phyloP scores from a whole-genome alignment of 148 eudicot genomes.

The Fallopia convolvulus region DNA sequence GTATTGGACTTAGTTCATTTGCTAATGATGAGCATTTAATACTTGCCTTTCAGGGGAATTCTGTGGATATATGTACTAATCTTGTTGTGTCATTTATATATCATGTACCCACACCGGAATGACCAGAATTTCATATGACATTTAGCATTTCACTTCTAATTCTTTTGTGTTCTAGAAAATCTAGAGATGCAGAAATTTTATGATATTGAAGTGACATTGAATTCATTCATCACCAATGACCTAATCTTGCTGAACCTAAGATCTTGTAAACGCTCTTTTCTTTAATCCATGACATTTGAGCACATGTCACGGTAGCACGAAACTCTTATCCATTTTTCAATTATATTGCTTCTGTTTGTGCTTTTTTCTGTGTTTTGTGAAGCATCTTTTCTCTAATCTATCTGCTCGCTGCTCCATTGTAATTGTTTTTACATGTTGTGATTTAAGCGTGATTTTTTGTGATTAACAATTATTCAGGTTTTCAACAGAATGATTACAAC shows the following conservation, averaged over 20 bases:
- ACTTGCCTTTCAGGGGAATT: background rate
- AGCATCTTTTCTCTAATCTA: background rate
- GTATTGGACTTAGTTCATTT: background rate
- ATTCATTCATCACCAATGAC: background rate
- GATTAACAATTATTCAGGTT: slow-evolving; percentile 41
- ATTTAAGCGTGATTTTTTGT: slow-evolving; percentile 21
- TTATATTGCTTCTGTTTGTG: background rate
- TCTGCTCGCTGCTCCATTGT: background rate
- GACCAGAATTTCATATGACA: background rate
- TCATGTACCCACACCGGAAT: no score
- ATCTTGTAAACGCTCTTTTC: background rate
- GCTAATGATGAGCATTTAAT: background rate
- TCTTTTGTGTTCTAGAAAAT: no score
- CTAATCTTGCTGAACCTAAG: background rate
- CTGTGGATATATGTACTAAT: background rate
- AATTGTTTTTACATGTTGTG: background rate
- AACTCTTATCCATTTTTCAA: background rate
- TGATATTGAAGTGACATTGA: background rate
- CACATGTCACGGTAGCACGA: no score
- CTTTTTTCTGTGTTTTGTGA: background rate
- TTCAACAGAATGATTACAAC: slow-evolving; percentile 41
- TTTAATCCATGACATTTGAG: no score
- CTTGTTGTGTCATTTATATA: background rate
- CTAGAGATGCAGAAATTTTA: no score
- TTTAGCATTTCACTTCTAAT: no score